Conservation (phyloP, 768 basidiomycete species). For the Pleurotus pulmonarius region DNA sequence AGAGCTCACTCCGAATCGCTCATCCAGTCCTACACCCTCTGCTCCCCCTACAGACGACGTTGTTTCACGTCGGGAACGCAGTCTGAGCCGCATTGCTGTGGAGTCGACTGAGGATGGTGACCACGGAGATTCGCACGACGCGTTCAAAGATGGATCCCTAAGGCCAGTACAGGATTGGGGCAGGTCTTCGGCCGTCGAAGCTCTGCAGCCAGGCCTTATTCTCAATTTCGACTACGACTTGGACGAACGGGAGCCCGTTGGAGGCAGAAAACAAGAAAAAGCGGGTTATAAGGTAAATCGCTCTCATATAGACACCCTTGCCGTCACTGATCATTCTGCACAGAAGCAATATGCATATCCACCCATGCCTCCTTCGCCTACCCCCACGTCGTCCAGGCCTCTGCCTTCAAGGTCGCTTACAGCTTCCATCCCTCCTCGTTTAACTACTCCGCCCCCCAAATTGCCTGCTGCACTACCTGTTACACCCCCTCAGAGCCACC, state of each 20-base stretch:
- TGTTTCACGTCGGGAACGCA: slow-evolving; percentile 17
- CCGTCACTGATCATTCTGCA: background rate
- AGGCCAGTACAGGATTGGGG: slow-evolving; percentile 44
- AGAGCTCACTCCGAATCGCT: slow-evolving; percentile 59
- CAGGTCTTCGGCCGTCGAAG: slow-evolving; percentile 24
- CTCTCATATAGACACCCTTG: background rate
- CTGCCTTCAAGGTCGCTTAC: background rate
- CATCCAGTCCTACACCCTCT: slow-evolving; percentile 57
- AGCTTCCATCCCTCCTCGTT: background rate
- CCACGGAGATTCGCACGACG: background rate
- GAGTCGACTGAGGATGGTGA: slow-evolving; percentile 26
- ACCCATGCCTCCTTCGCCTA: slow-evolving; percentile 45
- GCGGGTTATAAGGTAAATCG: slow-evolving; percentile 23
- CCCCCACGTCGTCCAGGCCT: slow-evolving; percentile 14
- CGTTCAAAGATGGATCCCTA: slow-evolving; percentile 31
- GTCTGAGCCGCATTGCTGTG: slow-evolving; percentile 15
- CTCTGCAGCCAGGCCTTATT: slow-evolving; percentile 38
- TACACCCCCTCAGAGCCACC: slow-evolving; percentile 14
- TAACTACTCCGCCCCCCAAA: background rate
- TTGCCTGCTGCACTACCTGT: slow-evolving; percentile 17
- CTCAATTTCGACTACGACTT: slow-evolving; percentile 24
- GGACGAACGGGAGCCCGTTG: slow-evolving; percentile 7
- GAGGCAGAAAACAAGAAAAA: slow-evolving; percentile 18
- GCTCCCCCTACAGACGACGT: slow-evolving; percentile 35
- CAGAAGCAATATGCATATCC: slow-evolving; percentile 35